These are phyloP conservation scores for Cryptosporidium felis DNA, from an alignment of 169 alveolate species.

Conservation along the genomic window DNA sequence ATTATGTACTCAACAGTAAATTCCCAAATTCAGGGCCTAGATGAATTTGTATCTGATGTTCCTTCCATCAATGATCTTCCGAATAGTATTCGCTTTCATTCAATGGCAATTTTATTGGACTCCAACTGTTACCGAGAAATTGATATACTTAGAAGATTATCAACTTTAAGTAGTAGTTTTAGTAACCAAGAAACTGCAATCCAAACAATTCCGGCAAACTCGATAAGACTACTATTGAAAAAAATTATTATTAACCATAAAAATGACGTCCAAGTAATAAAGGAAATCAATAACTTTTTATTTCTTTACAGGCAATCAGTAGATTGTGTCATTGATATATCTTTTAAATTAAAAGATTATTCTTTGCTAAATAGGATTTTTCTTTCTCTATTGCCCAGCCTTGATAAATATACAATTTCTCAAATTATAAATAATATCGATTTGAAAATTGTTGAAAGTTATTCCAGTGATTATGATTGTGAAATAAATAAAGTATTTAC, in stretches of 20 bases:
- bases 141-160: conserved; percentile 38
- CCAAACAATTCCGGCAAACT: conserved; percentile 1
- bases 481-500: background rate
- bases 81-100: conserved; percentile 67
- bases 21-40: background rate
- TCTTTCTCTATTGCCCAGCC: background rate
- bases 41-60: conserved; percentile 10
- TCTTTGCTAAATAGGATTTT: background rate
- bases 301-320: background rate
- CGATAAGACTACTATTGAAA: conserved; percentile 21
- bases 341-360: conserved; percentile 1
- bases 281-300: conserved; percentile 13
- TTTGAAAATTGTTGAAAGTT: too few relatives aligned
- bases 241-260: background rate
- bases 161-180: background rate
- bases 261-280: background rate
- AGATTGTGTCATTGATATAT: conserved; percentile 1
- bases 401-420: background rate
- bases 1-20: conserved; percentile 24
- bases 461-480: too few relatives aligned
- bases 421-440: too few relatives aligned
- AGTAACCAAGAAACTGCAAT: background rate
- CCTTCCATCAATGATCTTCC: conserved; percentile 56
- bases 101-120: conserved; percentile 48
- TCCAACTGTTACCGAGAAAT: conserved; percentile 30